Percentiles rank a stretch among this genome's conserved stretches.
Evolutionary conservation across 2,329 filamentous ascomycete genomes (phyloP).

Genomic region (Metarhizium album): DNA sequence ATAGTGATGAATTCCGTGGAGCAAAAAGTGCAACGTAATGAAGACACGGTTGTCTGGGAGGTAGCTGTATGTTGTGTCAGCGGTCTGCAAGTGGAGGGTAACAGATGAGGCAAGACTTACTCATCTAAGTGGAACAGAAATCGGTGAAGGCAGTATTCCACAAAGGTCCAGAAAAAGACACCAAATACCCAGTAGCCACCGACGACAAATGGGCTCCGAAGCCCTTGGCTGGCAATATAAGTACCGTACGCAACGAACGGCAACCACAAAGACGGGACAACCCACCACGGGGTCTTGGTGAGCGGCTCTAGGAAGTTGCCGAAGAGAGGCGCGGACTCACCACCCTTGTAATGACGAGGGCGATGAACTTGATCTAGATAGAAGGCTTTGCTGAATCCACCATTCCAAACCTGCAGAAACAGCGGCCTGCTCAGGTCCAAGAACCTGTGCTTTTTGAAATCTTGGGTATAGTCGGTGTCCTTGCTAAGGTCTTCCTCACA

Average conservation of each 20-base stretch:
- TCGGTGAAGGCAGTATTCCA: conserved; percentile 82
- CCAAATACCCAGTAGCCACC: conserved; percentile 59
- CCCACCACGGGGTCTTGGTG: conserved; percentile 88
- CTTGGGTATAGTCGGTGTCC: conserved; percentile 65
- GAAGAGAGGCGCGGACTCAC: conserved; percentile 84
- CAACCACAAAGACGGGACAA: conserved; percentile 75
- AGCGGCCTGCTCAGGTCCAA: conserved; percentile 79
- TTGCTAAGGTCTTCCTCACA: conserved; percentile 75
- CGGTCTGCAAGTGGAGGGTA: background rate
- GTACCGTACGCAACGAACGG: conserved; percentile 69
- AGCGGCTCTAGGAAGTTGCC: conserved; percentile 98
- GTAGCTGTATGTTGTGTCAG: conserved; percentile 43
- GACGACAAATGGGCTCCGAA: conserved; percentile 36
- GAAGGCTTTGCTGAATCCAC: conserved; percentile 88
- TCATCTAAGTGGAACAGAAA: conserved; percentile 90
- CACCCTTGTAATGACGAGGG: conserved; percentile 90
- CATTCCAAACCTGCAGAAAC: conserved; percentile 76
- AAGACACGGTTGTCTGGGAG: conserved; percentile 87
- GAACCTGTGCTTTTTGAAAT: conserved; percentile 90
- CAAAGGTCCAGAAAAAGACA: conserved; percentile 71
- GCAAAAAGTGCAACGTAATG: conserved; percentile 79
- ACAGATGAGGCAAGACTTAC: conserved; percentile 39
- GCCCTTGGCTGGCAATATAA: conserved; percentile 50
- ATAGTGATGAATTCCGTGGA: conserved; percentile 97
- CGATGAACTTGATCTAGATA: conserved; percentile 95